phyloP scores from a whole-genome alignment of 768 basidiomycete genomes.

The Scleroderma citrinum region DNA sequence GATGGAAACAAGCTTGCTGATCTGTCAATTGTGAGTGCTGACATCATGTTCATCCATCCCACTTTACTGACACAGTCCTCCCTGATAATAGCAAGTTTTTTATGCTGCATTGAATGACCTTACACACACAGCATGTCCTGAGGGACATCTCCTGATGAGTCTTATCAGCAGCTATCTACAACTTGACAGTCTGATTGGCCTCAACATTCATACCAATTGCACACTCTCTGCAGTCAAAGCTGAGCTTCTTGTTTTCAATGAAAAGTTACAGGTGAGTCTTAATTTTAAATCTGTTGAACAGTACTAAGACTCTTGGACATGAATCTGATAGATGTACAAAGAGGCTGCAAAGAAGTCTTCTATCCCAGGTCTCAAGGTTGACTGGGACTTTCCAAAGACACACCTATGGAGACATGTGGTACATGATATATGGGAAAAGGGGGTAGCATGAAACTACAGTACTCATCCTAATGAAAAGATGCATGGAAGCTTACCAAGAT shows the following conservation, averaged over 20 bases:
- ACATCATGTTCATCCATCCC: no score
- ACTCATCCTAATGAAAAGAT: constrained; percentile 18
- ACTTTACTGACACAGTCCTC: no score
- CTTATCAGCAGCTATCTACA: constrained; percentile 27
- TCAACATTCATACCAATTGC: constrained; percentile 27
- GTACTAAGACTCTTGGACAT: no score
- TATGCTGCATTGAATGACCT: no score
- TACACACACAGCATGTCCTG: background rate
- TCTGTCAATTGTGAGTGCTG: no score
- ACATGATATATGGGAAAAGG: constrained; percentile 27
- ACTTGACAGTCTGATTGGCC: constrained; percentile 23
- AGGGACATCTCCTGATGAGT: constrained; percentile 23
- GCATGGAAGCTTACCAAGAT: constrained; percentile 11
- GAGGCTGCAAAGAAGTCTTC: background rate
- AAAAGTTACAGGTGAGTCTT: constrained; percentile 17
- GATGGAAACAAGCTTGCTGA: no score
- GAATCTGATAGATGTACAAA: no score
- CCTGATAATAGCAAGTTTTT: no score
- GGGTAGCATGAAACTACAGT: constrained; percentile 24
- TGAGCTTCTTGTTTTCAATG: constrained; percentile 16
- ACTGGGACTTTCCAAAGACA: constrained; percentile 32
- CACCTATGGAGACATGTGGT: constrained; percentile 30
- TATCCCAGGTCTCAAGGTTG: constrained; percentile 14
- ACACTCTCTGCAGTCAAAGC: constrained; percentile 17
- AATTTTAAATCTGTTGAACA: background rate